Base-by-base conservation (phyloP, 192 early-diverging fungal genomes). In the Diversispora eburnea region DNA sequence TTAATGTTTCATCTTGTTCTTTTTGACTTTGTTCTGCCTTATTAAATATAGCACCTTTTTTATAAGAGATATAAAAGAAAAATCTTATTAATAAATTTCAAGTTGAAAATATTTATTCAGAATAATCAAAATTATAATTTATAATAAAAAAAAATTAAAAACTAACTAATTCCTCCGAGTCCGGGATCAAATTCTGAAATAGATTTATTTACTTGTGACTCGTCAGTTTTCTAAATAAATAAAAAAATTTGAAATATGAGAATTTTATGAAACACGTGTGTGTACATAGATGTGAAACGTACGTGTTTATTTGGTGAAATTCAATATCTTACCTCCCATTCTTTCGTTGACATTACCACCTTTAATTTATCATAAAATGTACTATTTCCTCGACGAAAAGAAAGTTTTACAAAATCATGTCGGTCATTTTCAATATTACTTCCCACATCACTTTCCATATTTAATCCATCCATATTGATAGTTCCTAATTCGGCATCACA, bases 341-440 rank as follows among this genome's bases (percentile, higher is more conserved):
- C 87, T 62, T 83, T 86, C 6, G 73, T 80, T 0, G 75, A 72
- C 39, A 95, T 68, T 4, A 91, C 87, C 7, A 74, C 72, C 66
- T 91, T 90, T 8, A 98, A 80, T 47, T 84, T 79, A 5, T 81
- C 76, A 46, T 85, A 80, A 75, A 95, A 95, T 49, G 76, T 74
- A 2, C 79, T 63, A 4, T 94, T 93, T 25, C 93, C 93, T 22
- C 77, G 78, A 8, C 96, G 76, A 79, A 98, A 96, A 4, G 94
- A 90, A 42, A 98, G 71, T 77, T 89, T 91, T 13, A 93, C 76
- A 64, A 81, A 76, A 43, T 81, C 60, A 10, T 20, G 13, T 7
- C 20, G 12, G 54, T 4, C 20, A 46, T 47, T 4, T 15, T 39
- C 9, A 39, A 15, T 22, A 17, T 49, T 43, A 57, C 60, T 41